Conservation (phyloP, 129 eudicot species). For the Mikania micrantha region DNA sequence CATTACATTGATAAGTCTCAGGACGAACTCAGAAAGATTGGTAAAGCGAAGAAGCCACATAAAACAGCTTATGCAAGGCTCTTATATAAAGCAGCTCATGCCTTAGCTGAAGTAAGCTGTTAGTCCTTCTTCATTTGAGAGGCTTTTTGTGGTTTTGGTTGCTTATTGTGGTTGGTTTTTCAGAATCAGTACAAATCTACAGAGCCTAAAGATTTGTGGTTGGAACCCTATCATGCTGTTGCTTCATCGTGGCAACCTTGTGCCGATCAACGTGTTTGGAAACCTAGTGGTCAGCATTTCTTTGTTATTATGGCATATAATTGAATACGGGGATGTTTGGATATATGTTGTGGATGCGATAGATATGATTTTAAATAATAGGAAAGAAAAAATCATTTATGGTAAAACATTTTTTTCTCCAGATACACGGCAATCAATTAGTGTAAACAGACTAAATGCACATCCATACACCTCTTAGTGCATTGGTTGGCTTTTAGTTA, state of each 20-base stretch:
- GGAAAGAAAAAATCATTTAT: background rate
- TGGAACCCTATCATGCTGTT: slow-evolving; percentile 67
- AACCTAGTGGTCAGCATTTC: slow-evolving; percentile 55
- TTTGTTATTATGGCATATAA: background rate
- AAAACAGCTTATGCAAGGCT: slow-evolving; percentile 80
- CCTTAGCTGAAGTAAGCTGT: slow-evolving; percentile 75
- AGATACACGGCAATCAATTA: background rate
- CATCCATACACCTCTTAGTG: background rate
- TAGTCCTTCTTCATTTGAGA: background rate
- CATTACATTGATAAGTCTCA: slow-evolving; percentile 28
- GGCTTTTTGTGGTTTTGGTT: background rate
- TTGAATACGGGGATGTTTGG: background rate
- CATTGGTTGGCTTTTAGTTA: background rate
- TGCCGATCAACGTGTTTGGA: slow-evolving; percentile 74
- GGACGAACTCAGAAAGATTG: slow-evolving; percentile 64
- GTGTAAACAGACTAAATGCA: background rate
- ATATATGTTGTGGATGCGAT: background rate
- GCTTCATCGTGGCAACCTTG: slow-evolving; percentile 86
- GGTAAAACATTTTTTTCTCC: too few species aligned
- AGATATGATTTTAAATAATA: background rate
- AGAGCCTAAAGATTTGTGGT: slow-evolving; percentile 94
- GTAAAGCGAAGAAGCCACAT: slow-evolving; percentile 71
- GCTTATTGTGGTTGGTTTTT: background rate
- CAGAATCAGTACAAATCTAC: slow-evolving; percentile 58
- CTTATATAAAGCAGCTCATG: slow-evolving; percentile 91